Conservation (phyloP, 257 asterid species). For the Solanum ahanhuiri region DNA sequence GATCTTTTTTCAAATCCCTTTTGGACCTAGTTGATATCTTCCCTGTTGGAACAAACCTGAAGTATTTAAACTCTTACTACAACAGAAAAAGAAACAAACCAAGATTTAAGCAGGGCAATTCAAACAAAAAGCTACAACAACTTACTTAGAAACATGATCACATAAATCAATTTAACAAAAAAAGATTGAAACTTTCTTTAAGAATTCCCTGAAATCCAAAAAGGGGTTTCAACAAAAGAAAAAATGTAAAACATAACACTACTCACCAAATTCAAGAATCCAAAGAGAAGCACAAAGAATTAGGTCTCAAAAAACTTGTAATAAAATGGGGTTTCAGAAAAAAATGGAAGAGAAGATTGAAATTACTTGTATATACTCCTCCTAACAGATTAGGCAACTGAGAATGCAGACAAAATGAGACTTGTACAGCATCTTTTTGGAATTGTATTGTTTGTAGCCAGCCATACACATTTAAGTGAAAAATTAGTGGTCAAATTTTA, state of each 20-base stretch:
- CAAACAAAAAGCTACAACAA: background rate
- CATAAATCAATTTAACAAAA: background rate
- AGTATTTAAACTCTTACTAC: background rate
- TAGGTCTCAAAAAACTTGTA: background rate
- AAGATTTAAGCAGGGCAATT: background rate
- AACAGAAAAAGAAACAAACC: background rate
- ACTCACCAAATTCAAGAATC: constrained; percentile 1
- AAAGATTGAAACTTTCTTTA: background rate
- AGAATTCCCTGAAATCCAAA: background rate
- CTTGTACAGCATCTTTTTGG: background rate
- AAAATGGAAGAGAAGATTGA: background rate
- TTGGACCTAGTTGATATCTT: background rate
- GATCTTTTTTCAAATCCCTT: background rate
- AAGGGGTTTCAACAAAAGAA: background rate
- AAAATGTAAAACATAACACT: background rate
- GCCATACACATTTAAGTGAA: background rate
- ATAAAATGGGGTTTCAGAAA: constrained; percentile 4
- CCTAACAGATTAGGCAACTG: background rate
- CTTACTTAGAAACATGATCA: background rate
- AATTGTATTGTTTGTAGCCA: background rate
- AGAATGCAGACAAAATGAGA: background rate
- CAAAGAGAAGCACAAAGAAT: background rate
- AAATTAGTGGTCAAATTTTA: background rate
- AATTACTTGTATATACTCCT: background rate
- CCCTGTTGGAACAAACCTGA: background rate